These are phyloP conservation scores for Diaporthe capsici DNA, from an alignment of 2,329 filamentous ascomycete species.

Conservation along the genomic window DNA sequence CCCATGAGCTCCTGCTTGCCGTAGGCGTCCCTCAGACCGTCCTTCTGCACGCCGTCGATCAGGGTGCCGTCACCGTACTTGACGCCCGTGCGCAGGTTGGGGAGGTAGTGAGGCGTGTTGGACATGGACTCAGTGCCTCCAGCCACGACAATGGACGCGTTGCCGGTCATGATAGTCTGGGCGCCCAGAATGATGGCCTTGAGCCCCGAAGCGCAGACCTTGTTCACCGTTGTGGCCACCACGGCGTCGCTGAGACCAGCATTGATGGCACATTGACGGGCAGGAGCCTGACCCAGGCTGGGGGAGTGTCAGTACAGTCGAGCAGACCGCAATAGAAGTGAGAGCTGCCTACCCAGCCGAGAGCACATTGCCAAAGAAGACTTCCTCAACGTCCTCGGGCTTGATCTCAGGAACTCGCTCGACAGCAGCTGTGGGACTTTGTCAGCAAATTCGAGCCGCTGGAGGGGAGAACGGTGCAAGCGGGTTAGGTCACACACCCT, in stretches of 20 bases:
- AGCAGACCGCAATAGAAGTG: conserved; percentile 25
- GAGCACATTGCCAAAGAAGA: conserved; percentile 98
- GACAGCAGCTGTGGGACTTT: conserved; percentile 72
- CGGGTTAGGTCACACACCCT: conserved; percentile 69
- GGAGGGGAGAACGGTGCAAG: neutral
- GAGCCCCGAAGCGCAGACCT: conserved; percentile 95
- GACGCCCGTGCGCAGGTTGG: conserved; percentile 85
- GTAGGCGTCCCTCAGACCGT: conserved; percentile 94
- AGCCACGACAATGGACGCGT: conserved; percentile 91
- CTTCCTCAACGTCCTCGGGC: conserved; percentile 91
- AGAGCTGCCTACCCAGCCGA: conserved; percentile 82
- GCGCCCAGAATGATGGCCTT: conserved; percentile 96
- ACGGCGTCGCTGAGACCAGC: conserved; percentile 86
- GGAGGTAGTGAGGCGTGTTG: conserved; percentile 96
- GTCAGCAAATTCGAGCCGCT: conserved; percentile 38
- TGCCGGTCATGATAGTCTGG: conserved; percentile 98
- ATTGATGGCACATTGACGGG: conserved; percentile 91
- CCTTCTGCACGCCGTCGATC: conserved; percentile 92
- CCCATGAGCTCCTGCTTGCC: conserved; percentile 97
- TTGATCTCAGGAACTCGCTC: conserved; percentile 89
- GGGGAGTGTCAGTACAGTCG: conserved; percentile 34
- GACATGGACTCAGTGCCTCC: conserved; percentile 99
- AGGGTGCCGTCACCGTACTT: conserved; percentile 95
- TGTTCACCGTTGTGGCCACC: conserved; percentile 95
- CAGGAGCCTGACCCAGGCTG: conserved; percentile 95